phyloP scores from a whole-genome alignment of 208 protist genomes.

The Balamuthia mandrillaris region DNA sequence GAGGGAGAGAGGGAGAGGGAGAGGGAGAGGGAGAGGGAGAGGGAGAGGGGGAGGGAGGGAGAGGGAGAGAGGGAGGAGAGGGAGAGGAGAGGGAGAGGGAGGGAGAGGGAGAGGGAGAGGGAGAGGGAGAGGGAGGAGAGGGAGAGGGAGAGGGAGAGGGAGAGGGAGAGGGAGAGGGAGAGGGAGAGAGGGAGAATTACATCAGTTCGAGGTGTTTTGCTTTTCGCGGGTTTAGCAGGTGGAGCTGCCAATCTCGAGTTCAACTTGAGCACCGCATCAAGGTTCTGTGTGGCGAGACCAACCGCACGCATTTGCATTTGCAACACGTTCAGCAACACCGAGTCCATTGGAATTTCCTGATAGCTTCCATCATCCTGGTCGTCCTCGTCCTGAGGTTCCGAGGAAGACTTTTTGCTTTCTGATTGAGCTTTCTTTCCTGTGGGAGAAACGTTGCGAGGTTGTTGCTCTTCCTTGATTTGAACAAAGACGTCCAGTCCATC shows the following conservation, averaged over 20 bases:
- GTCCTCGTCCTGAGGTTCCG: not conserved
- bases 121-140: no score
- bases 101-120: no score
- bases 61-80: no score
- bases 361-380: slow-evolving; percentile 22
- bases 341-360: slow-evolving; percentile 38
- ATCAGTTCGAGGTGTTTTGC: not conserved
- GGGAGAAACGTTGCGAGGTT: no score
- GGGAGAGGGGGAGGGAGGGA: no score
- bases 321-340: slow-evolving; percentile 42
- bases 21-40: no score
- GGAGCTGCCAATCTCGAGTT: not conserved
- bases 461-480: no score
- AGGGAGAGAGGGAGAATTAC: not conserved
- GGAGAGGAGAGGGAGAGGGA: no score
- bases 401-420: slow-evolving; percentile 4
- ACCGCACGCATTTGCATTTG: slow-evolving; percentile 47
- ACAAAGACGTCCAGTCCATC: no score
- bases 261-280: not conserved
- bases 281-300: not conserved
- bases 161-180: not conserved
- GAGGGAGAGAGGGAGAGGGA: no score
- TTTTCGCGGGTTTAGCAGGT: not conserved
- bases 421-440: not conserved
- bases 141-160: no score